Evolutionary conservation across 257 asterid genomes (phyloP).

Genomic region (Verbena officinalis): DNA sequence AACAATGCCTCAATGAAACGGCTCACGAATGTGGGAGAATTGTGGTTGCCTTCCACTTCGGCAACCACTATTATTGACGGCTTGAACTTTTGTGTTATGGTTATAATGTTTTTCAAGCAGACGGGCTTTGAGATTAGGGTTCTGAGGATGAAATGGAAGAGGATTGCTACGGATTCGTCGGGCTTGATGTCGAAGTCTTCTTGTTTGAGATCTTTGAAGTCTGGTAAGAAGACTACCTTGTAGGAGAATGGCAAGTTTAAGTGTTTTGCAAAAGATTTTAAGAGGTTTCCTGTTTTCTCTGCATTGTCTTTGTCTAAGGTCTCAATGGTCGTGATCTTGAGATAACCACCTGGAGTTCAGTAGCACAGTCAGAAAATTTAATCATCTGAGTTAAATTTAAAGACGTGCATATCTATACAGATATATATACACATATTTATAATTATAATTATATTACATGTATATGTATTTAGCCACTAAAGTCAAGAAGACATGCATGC

Average conservation of each 20-base stretch:
- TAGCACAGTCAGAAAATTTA: too few species aligned
- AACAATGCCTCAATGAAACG: constrained; percentile 40
- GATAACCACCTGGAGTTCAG: neutral
- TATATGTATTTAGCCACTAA: too few species aligned
- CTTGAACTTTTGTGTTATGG: constrained; percentile 20
- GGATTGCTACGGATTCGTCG: constrained; percentile 28
- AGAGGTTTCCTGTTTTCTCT: constrained; percentile 25
- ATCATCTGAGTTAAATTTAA: too few species aligned
- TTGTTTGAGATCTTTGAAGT: constrained; percentile 28
- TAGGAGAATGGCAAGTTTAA: constrained; percentile 34
- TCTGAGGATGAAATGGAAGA: constrained; percentile 21
- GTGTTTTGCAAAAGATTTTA: constrained; percentile 31
- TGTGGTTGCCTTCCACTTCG: constrained; percentile 40
- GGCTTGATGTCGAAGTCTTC: constrained; percentile 25
- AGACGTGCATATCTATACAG: too few species aligned
- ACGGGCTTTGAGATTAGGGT: constrained; percentile 21
- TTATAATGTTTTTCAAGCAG: constrained; percentile 33
- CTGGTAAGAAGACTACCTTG: constrained; percentile 28
- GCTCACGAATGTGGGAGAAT: constrained; percentile 39
- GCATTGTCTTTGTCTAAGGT: constrained; percentile 15
- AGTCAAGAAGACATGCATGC: too few species aligned
- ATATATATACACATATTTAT: too few species aligned
- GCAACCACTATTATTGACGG: constrained; percentile 35
- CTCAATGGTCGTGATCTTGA: constrained; percentile 36
- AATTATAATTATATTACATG: too few species aligned